A percentile compares a stretch with the other conserved stretches of the same genome.
Evolutionary conservation across 257 asterid species (phyloP).

Genomic region (Asclepias syriaca): DNA sequence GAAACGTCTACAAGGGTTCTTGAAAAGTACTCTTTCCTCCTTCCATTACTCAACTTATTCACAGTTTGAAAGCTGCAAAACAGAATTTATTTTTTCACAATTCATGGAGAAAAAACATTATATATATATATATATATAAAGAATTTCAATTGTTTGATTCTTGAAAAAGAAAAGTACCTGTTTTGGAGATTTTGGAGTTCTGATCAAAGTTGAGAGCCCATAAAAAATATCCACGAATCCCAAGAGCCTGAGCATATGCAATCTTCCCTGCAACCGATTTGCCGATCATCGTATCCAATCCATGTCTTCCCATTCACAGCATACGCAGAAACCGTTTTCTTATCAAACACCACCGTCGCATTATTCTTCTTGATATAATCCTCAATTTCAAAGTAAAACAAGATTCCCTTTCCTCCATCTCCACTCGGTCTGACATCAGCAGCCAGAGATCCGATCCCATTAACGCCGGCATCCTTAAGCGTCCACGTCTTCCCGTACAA

Average conservation of each 20-base stretch:
- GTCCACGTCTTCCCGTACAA: conserved; percentile 75
- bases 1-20: too few species aligned
- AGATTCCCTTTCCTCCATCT: conserved; percentile 27
- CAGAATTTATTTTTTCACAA: too few species aligned
- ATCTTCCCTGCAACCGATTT: conserved; percentile 36
- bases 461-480: conserved; percentile 36
- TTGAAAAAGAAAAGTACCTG: conserved; percentile 32
- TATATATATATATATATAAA: too few species aligned
- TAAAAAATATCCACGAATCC: conserved; percentile 69
- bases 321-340: conserved; percentile 47
- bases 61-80: too few species aligned
- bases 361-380: conserved; percentile 38
- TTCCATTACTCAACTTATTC: too few species aligned
- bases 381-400: conserved; percentile 55
- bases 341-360: conserved; percentile 51
- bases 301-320: conserved; percentile 58
- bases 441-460: conserved; percentile 67
- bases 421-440: conserved; percentile 58
- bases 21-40: too few species aligned
- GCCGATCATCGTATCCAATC: conserved; percentile 74
- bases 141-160: too few species aligned
- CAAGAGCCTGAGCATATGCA: conserved; percentile 40
- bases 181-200: conserved; percentile 50
- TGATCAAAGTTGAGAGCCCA: conserved; percentile 66
- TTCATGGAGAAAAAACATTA: too few species aligned